These are phyloP conservation scores for Starmerella stigmatis DNA, from an alignment of 805 yeast species.

Conservation along the genomic window DNA sequence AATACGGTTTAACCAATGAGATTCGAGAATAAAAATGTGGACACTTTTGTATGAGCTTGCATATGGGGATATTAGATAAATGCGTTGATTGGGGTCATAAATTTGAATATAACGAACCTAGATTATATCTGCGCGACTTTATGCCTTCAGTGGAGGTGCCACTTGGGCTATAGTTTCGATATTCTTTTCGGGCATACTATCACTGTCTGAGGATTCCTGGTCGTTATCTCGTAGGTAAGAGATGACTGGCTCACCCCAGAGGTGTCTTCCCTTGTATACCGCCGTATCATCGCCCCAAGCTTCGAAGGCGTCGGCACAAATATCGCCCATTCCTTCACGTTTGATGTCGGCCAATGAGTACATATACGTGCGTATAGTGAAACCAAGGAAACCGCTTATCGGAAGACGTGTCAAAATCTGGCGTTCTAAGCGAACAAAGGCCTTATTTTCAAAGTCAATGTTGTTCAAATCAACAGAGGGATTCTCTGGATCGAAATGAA, in stretches of 20 bases:
- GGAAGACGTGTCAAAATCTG: constrained; percentile 49
- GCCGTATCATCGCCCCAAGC: constrained; percentile 51
- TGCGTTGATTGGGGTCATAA: too few relatives aligned
- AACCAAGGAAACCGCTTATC: constrained; percentile 37
- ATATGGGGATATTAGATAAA: too few relatives aligned
- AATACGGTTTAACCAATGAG: too few relatives aligned
- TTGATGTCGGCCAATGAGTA: constrained; percentile 42
- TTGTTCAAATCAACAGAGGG: constrained; percentile 25
- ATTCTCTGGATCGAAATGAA: constrained; percentile 1
- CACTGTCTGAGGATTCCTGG: neutral
- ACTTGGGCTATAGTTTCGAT: neutral
- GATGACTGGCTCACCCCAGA: constrained; percentile 43
- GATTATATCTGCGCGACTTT: too few relatives aligned
- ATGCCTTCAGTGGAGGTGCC: too few relatives aligned
- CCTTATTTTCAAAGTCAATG: constrained; percentile 34
- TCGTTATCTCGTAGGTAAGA: constrained; percentile 6
- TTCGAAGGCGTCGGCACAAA: constrained; percentile 53
- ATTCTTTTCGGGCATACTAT: neutral
- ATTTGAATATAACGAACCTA: too few relatives aligned
- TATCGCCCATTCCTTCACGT: constrained; percentile 39
- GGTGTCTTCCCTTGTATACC: constrained; percentile 50
- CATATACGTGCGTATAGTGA: constrained; percentile 47
- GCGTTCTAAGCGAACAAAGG: constrained; percentile 48
- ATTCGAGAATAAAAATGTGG: too few relatives aligned
- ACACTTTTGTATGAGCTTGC: too few relatives aligned